Percentiles rank a stretch among this genome's conserved stretches.
Conservation (phyloP, 768 basidiomycete species). For the Rhodotorula paludigena region DNA sequence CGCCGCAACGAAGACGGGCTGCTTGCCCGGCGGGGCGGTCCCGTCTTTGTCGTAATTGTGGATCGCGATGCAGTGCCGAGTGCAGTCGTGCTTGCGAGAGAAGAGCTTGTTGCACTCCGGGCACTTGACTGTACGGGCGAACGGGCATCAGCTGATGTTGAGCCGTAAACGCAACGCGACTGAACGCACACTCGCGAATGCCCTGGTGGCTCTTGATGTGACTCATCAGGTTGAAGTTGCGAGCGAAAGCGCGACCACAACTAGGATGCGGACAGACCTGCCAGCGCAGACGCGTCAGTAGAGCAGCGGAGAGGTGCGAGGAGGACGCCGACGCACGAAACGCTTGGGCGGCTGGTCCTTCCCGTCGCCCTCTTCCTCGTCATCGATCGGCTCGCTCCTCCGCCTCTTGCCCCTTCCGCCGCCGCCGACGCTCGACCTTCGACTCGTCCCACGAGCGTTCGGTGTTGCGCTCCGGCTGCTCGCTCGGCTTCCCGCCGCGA, state of each 20-base stretch:
- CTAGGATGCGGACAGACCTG: slow-evolving; percentile 30
- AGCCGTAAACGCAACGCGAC: background rate
- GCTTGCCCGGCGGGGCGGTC: background rate
- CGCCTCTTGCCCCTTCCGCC: slow-evolving; percentile 61
- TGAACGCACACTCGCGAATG: slow-evolving; percentile 36
- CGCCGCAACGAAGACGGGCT: slow-evolving; percentile 2
- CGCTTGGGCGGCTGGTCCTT: slow-evolving; percentile 9
- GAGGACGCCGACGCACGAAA: slow-evolving; percentile 1
- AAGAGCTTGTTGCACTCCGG: slow-evolving; percentile 37
- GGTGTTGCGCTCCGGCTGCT: background rate
- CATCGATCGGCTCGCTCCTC: slow-evolving; percentile 4
- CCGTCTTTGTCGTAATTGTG: slow-evolving; percentile 18
- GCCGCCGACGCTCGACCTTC: slow-evolving; percentile 46
- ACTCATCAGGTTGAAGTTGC: slow-evolving; percentile 36
- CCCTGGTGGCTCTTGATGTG: slow-evolving; percentile 39
- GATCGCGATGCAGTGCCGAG: slow-evolving; percentile 32
- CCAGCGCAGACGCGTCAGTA: background rate
- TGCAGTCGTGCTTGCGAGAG: slow-evolving; percentile 36
- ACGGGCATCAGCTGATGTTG: background rate
- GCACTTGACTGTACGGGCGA: slow-evolving; percentile 26
- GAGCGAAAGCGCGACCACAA: slow-evolving; percentile 34
- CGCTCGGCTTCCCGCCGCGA: background rate
- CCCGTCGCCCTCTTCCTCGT: background rate
- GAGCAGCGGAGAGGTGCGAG: background rate
- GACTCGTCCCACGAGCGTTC: background rate